Conservation (phyloP, 805 yeast genomes). For the Torulaspora gathmanii region DNA sequence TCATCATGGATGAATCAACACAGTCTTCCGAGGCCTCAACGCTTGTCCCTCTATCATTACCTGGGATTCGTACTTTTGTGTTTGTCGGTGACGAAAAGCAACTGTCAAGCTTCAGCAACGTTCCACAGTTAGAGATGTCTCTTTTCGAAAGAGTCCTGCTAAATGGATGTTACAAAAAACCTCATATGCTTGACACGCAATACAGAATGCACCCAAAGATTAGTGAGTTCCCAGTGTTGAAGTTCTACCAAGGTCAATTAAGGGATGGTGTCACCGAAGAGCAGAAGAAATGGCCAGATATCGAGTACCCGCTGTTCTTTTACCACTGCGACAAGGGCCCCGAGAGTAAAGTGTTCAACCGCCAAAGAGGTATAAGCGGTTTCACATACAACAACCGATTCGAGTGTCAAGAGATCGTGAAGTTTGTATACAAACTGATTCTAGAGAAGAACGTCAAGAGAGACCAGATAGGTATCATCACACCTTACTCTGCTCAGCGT, state of each 20-base stretch:
- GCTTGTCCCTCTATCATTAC: constrained; percentile 63
- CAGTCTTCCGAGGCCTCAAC: constrained; percentile 73
- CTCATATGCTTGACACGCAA: constrained; percentile 66
- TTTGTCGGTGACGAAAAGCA: constrained; percentile 77
- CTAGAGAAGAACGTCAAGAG: constrained; percentile 49
- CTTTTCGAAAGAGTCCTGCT: constrained; percentile 61
- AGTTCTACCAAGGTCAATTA: constrained; percentile 47
- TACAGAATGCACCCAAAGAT: constrained; percentile 65
- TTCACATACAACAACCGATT: constrained; percentile 54
- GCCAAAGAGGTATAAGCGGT: constrained; percentile 43
- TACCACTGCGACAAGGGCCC: constrained; percentile 47
- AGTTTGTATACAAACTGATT: constrained; percentile 47
- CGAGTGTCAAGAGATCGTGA: constrained; percentile 48
- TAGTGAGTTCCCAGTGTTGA: constrained; percentile 52
- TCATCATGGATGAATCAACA: constrained; percentile 75
- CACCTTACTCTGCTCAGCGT: constrained; percentile 75
- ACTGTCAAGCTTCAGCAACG: constrained; percentile 64
- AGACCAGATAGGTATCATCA: constrained; percentile 57
- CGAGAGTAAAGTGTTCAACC: constrained; percentile 48
- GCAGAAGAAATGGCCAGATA: constrained; percentile 44
- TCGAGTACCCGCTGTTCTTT: constrained; percentile 58
- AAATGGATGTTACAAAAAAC: constrained; percentile 56
- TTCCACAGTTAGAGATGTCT: constrained; percentile 61
- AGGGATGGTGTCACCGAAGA: constrained; percentile 55
- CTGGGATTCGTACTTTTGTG: constrained; percentile 60